Evolutionary conservation across 371 early-diverging fungal species (phyloP).

Genomic region (Mortierella sp.): DNA sequence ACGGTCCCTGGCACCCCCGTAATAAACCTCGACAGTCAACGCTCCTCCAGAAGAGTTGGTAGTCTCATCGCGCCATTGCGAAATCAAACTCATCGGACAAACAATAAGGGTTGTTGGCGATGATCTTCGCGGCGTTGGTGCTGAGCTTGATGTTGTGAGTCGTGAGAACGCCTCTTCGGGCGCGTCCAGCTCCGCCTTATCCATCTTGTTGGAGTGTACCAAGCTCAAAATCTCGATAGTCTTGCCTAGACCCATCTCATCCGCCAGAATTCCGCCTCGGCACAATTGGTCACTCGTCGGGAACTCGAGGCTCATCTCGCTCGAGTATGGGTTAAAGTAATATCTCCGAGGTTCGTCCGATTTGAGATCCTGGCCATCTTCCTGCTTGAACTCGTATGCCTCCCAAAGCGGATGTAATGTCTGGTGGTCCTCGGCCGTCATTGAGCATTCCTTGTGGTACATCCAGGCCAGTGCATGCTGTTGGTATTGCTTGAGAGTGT

Average conservation of each 20-base stretch:
- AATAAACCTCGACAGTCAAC: constrained; percentile 67
- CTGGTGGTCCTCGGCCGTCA: constrained; percentile 45
- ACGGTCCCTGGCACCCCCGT: constrained; percentile 63
- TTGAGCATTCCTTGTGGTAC: constrained; percentile 66
- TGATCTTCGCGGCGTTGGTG: constrained; percentile 17
- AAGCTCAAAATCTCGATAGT: constrained; percentile 89
- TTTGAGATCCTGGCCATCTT: constrained; percentile 38
- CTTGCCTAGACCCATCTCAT: constrained; percentile 93
- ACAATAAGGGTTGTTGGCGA: constrained; percentile 75
- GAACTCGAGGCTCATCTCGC: constrained; percentile 69
- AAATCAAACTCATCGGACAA: constrained; percentile 78
- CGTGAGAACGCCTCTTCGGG: constrained; percentile 43
- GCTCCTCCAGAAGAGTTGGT: constrained; percentile 63
- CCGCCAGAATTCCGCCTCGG: constrained; percentile 82
- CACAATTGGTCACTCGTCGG: constrained; percentile 67
- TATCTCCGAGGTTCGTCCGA: constrained; percentile 53
- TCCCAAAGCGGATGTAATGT: constrained; percentile 78
- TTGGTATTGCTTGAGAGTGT: constrained; percentile 76
- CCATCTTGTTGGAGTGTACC: constrained; percentile 70
- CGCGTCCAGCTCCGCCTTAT: constrained; percentile 24
- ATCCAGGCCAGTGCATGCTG: constrained; percentile 75
- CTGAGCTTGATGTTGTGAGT: constrained; percentile 28
- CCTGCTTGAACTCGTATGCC: constrained; percentile 65
- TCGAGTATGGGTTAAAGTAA: constrained; percentile 76
- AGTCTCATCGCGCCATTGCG: constrained; percentile 83